phyloP scores from a whole-genome alignment of 2,329 filamentous ascomycete species.

The Aspergillus hiratsukae region DNA sequence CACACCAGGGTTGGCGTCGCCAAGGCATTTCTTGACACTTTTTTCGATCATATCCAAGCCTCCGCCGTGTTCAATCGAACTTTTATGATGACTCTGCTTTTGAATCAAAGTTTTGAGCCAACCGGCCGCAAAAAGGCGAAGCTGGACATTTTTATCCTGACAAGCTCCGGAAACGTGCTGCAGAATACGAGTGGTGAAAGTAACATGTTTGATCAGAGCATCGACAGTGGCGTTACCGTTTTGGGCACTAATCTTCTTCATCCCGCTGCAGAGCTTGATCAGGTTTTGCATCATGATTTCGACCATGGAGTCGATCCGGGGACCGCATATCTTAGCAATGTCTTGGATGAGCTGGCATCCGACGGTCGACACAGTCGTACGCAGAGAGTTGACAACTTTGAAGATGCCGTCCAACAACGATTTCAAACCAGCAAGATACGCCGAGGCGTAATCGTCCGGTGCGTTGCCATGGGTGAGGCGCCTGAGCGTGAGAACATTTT shows the following conservation, averaged over 20 bases:
- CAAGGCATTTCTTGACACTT: slow-evolving; percentile 81
- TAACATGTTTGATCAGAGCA: slow-evolving; percentile 69
- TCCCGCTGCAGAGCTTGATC: slow-evolving; percentile 81
- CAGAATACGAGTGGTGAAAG: slow-evolving; percentile 75
- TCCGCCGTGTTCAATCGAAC: slow-evolving; percentile 76
- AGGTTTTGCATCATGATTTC: slow-evolving; percentile 85
- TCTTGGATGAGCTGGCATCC: slow-evolving; percentile 82
- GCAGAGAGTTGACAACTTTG: slow-evolving; percentile 75
- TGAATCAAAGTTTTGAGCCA: slow-evolving; percentile 83
- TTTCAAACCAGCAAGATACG: slow-evolving; percentile 68
- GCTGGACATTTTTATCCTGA: slow-evolving; percentile 90
- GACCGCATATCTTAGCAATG: slow-evolving; percentile 68
- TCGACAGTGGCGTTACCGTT: slow-evolving; percentile 79
- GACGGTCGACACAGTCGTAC: slow-evolving; percentile 86
- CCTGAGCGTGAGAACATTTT: slow-evolving; percentile 70
- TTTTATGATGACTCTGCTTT: slow-evolving; percentile 72
- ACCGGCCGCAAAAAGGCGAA: slow-evolving; percentile 69
- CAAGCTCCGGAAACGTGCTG: slow-evolving; percentile 78
- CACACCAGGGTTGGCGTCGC: slow-evolving; percentile 83
- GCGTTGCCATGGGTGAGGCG: slow-evolving; percentile 80
- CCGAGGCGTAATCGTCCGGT: slow-evolving; percentile 66
- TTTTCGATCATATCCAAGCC: slow-evolving; percentile 81
- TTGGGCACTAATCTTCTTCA: slow-evolving; percentile 89
- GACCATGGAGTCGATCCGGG: slow-evolving; percentile 79
- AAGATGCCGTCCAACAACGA: slow-evolving; percentile 79